Conservation (phyloP, 371 early-diverging fungal genomes). For the Actinomortierella ambigua region DNA sequence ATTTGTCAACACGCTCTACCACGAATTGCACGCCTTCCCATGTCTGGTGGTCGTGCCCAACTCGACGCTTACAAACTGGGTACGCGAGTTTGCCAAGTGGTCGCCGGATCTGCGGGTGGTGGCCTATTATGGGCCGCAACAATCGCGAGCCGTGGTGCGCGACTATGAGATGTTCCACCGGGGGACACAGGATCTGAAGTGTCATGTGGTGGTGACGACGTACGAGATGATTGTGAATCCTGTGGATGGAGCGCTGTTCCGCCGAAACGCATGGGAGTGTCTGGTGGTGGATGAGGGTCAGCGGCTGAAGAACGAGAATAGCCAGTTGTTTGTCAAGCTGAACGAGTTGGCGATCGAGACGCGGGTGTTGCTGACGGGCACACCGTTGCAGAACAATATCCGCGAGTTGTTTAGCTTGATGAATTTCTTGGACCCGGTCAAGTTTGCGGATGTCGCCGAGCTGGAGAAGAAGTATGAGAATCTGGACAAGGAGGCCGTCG, state of each 20-base stretch:
- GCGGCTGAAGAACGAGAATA: conserved; percentile 85
- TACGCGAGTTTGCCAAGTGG: conserved; percentile 82
- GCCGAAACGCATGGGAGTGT: conserved; percentile 69
- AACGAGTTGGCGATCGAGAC: conserved; percentile 71
- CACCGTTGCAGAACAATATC: conserved; percentile 94
- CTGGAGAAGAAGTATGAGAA: conserved; percentile 63
- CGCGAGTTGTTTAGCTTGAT: conserved; percentile 92
- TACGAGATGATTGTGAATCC: conserved; percentile 69
- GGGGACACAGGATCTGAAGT: conserved; percentile 51
- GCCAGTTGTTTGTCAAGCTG: conserved; percentile 61
- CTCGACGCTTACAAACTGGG: conserved; percentile 83
- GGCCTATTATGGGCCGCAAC: conserved; percentile 56
- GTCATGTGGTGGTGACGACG: conserved; percentile 82
- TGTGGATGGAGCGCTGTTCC: conserved; percentile 56
- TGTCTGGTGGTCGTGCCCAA: conserved; percentile 89
- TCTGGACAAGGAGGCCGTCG: conserved; percentile 49
- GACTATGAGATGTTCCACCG: conserved; percentile 66
- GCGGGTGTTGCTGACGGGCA: conserved; percentile 83
- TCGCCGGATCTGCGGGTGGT: conserved; percentile 69
- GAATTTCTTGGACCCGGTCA: conserved; percentile 81
- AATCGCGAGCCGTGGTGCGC: conserved; percentile 57
- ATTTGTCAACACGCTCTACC: conserved; percentile 64
- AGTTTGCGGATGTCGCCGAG: conserved; percentile 50
- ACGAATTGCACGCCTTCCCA: conserved; percentile 64
- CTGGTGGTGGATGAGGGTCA: conserved; percentile 97